These are phyloP conservation scores for Mitragyna speciosa DNA, from an alignment of 257 asterid species.

Conservation along the genomic window DNA sequence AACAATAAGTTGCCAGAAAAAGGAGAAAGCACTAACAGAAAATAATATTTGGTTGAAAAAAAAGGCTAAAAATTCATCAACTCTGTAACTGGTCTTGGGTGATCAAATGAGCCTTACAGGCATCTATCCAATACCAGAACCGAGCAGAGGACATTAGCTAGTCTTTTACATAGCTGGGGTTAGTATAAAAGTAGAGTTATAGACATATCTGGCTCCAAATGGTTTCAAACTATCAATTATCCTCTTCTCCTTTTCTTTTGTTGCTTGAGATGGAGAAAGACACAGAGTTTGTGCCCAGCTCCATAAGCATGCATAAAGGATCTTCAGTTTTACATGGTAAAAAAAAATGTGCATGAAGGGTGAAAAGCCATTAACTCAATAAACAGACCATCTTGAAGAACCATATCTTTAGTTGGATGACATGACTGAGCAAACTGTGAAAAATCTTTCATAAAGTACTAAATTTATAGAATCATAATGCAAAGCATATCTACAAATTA, in stretches of 20 bases:
- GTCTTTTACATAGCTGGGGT: not conserved
- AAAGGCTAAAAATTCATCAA: not conserved
- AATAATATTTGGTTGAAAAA: not conserved
- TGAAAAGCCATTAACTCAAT: not conserved
- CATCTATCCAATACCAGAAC: not conserved
- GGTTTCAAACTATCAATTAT: too few species aligned
- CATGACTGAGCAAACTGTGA: not conserved
- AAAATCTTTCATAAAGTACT: not conserved
- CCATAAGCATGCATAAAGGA: not conserved
- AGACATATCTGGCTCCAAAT: not conserved
- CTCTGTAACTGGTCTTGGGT: not conserved
- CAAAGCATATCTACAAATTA: not conserved
- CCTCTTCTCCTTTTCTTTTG: not conserved
- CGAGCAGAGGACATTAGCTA: not conserved
- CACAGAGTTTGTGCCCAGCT: not conserved
- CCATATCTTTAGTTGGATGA: not conserved
- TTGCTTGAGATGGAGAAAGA: not conserved
- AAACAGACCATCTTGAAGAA: not conserved
- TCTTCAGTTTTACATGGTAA: not conserved
- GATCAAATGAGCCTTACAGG: not conserved
- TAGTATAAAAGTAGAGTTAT: not conserved
- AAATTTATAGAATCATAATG: not conserved
- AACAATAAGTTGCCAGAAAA: not conserved
- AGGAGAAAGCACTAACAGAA: not conserved
- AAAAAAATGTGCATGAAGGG: not conserved